Evolutionary conservation across 2,329 filamentous ascomycete genomes (phyloP).

Genomic region (Colletotrichum costaricense): DNA sequence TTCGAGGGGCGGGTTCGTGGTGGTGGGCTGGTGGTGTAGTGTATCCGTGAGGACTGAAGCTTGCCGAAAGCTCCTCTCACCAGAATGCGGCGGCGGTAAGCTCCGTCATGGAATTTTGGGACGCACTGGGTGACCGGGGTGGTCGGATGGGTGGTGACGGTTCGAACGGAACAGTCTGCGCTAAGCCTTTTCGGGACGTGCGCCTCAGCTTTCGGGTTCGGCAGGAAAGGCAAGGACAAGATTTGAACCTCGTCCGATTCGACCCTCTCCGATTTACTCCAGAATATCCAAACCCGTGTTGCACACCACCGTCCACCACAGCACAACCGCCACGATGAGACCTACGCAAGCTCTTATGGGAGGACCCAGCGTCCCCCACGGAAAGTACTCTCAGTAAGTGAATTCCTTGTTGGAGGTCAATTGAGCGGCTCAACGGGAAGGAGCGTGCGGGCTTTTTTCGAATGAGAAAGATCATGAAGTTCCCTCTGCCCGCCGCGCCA

Average conservation of each 20-base stretch:
- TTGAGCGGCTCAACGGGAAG: slow-evolving; percentile 4
- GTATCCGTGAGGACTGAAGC: slow-evolving; percentile 15
- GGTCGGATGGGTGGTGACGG: slow-evolving; percentile 29
- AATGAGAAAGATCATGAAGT: neutral
- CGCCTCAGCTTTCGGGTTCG: slow-evolving; percentile 35
- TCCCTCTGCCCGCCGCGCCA: neutral
- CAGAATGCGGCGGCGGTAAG: slow-evolving; percentile 20
- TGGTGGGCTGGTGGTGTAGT: slow-evolving; percentile 11
- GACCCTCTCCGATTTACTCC: slow-evolving; percentile 15
- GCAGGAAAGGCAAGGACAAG: slow-evolving; percentile 43
- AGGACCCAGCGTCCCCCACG: slow-evolving; percentile 54
- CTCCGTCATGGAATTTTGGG: slow-evolving; percentile 35
- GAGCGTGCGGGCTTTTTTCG: slow-evolving; percentile 47
- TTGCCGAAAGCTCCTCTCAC: slow-evolving; percentile 35
- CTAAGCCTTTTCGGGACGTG: slow-evolving; percentile 46
- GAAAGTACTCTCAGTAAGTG: slow-evolving; percentile 58
- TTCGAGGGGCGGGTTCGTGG: neutral
- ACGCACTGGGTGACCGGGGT: slow-evolving; percentile 22
- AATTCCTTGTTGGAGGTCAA: slow-evolving; percentile 1
- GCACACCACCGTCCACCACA: slow-evolving; percentile 32
- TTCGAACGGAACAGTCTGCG: slow-evolving; percentile 25
- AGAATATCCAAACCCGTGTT: slow-evolving; percentile 9
- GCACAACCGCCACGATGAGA: slow-evolving; percentile 49
- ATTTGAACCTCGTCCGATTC: slow-evolving; percentile 40
- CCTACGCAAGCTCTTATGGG: slow-evolving; percentile 52